These are phyloP conservation scores for Phytophthora ohioensis DNA, from an alignment of 352 stramenopile species.

Conservation along the genomic window DNA sequence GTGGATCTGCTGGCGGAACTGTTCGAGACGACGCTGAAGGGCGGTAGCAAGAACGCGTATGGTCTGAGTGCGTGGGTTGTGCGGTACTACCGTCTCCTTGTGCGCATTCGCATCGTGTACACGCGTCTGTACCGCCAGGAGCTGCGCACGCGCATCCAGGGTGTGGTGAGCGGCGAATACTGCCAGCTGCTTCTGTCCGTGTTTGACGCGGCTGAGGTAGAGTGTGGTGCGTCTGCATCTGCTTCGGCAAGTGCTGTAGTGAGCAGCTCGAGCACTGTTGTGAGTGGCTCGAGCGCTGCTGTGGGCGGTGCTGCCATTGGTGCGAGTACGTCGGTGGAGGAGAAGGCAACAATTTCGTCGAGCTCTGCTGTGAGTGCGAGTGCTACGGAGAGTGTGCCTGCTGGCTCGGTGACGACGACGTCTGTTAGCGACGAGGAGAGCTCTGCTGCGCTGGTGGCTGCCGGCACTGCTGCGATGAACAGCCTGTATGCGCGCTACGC, in stretches of 20 bases:
- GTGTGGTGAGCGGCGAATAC: too few species aligned
- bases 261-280: constrained; percentile 6
- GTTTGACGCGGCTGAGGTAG: not conserved
- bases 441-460: not conserved
- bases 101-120: constrained; percentile 70
- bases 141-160: too few species aligned
- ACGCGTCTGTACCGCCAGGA: constrained; percentile 55
- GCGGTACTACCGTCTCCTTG: constrained; percentile 70
- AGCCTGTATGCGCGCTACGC: constrained; percentile 20
- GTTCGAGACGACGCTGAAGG: constrained; percentile 74
- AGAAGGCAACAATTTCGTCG: not conserved
- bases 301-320: not conserved
- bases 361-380: constrained; percentile 1
- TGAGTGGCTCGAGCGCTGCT: not conserved
- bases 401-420: constrained; percentile 5
- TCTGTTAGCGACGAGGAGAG: not conserved
- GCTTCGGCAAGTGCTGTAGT: constrained; percentile 4
- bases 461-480: constrained; percentile 4
- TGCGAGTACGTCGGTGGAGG: not conserved
- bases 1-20: constrained; percentile 58
- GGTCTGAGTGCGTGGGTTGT: constrained; percentile 63
- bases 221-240: not conserved
- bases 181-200: too few species aligned
- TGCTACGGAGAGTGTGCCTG: constrained; percentile 8
- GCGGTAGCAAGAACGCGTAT: constrained; percentile 66